phyloP scores from a whole-genome alignment of 345 rosid genomes.

The Balakata baccata region DNA sequence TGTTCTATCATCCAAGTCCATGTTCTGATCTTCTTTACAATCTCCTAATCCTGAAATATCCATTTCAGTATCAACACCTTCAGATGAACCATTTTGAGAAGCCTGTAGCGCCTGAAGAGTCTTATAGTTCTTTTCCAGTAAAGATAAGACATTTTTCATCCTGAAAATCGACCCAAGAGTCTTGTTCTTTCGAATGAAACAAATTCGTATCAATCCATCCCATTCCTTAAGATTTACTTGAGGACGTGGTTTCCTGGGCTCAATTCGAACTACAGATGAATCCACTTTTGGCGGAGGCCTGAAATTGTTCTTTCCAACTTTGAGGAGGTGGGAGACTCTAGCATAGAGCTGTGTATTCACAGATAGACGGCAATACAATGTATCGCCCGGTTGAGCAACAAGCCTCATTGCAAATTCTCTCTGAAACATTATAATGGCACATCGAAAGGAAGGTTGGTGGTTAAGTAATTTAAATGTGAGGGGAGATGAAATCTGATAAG shows the following conservation, averaged over 20 bases:
- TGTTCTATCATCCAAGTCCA: slow-evolving; percentile 51
- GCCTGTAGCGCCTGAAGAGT: slow-evolving; percentile 63
- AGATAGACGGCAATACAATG: slow-evolving; percentile 76
- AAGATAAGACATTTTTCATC: slow-evolving; percentile 57
- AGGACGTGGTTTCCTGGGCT: slow-evolving; percentile 71
- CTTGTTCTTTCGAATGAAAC: slow-evolving; percentile 88
- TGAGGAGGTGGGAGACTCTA: slow-evolving; percentile 82
- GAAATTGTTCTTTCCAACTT: slow-evolving; percentile 91
- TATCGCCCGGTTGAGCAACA: slow-evolving; percentile 85
- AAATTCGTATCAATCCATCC: slow-evolving; percentile 80
- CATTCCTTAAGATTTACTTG: slow-evolving; percentile 69
- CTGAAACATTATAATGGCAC: slow-evolving; percentile 91
- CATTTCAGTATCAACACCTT: slow-evolving; percentile 19
- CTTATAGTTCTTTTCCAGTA: slow-evolving; percentile 78
- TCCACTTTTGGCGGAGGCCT: slow-evolving; percentile 96
- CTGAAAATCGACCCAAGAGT: slow-evolving; percentile 77
- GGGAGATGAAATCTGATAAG: slow-evolving; percentile 87
- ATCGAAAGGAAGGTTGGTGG: slow-evolving; percentile 77
- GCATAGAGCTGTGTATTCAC: slow-evolving; percentile 83
- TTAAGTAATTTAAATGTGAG: slow-evolving; percentile 75
- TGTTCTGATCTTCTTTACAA: slow-evolving; percentile 38
- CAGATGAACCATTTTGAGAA: slow-evolving; percentile 24
- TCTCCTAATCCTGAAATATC: slow-evolving; percentile 31
- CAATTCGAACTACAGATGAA: slow-evolving; percentile 90
- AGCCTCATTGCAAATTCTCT: slow-evolving; percentile 92